Conservation (phyloP, 805 yeast genomes). For the Candida taoyuanica region DNA sequence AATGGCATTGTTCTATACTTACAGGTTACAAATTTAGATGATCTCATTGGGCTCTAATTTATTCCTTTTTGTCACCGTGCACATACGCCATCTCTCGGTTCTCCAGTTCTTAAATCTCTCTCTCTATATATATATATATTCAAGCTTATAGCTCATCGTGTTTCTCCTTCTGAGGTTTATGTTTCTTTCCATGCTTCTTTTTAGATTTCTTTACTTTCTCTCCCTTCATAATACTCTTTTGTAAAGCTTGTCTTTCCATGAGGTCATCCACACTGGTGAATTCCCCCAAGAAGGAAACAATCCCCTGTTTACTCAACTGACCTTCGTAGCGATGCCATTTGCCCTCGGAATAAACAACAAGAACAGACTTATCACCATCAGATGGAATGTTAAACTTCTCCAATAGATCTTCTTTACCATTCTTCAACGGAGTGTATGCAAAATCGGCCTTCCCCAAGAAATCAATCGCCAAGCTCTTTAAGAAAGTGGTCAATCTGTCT, state of each 20-base stretch:
- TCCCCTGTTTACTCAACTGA: constrained; percentile 27
- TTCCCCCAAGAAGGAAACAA: constrained; percentile 30
- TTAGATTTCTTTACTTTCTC: constrained; percentile 18
- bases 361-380: constrained; percentile 10
- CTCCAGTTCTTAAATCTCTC: too few species aligned
- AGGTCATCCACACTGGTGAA: constrained; percentile 26
- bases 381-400: constrained; percentile 16
- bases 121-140: too few species aligned
- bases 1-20: too few species aligned
- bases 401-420: constrained; percentile 21
- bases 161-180: background rate
- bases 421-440: constrained; percentile 35
- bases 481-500: constrained; percentile 46
- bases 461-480: constrained; percentile 68
- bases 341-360: constrained; percentile 11
- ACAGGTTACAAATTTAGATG: too few species aligned
- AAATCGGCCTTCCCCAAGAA: constrained; percentile 48
- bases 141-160: constrained; percentile 19
- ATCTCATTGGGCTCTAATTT: too few species aligned
- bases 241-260: constrained; percentile 6
- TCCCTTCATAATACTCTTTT: constrained; percentile 23
- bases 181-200: constrained; percentile 1
- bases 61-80: too few species aligned
- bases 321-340: constrained; percentile 28
- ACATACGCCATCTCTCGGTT: too few species aligned